Base-by-base conservation (phyloP, 345 rosid genomes). In the Populus ilicifolia region DNA sequence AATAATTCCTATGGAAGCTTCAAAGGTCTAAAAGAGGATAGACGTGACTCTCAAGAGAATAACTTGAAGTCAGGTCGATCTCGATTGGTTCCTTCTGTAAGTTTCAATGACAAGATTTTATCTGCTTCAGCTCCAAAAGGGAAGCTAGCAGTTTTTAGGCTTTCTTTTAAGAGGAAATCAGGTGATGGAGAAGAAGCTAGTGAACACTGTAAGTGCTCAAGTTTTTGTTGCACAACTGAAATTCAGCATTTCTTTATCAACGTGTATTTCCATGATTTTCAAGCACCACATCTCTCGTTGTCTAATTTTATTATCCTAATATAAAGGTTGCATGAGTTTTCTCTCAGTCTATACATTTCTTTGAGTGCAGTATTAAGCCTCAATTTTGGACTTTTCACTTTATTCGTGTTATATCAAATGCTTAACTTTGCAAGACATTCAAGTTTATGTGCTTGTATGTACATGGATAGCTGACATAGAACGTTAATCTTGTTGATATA, bases 111-210 rank as follows among this genome's bases (percentile, higher is more conserved):
- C 70, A 84, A 83, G 66, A 48, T 59, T 46, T 20, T 81, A 29
- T 72, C 75, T 52, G 69, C 78, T 41, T 68, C 81, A 50, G 52
- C 83, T 41, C 89, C 82, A 62, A 88, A 80, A 74, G 84, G 76
- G 83, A 90, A 87, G 75, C 82, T 91, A 16, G 79, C 86, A 39
- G 87, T 90, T 63, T 84, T 81, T 68, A 80, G 86, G 72, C 88
- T 90, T 82, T 92, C 94, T 16, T 86, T 89, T 76, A 90, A 89
- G 81, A 86, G 91, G 81, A 86, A 82, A 85, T 92, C 94, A 17
- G 87, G 86, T 16, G 92, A 90, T 21, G 93, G 90, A 50, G 97
- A 90, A 69, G 92, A 88, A 79, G 80, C 77, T 39, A 73, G 64
- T 2, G 88, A 86, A 63, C 87, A 79, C 5, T 64, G 97, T 92